phyloP scores from a whole-genome alignment of 2,329 filamentous ascomycete species.

The Emmonsiellopsis sp. region DNA sequence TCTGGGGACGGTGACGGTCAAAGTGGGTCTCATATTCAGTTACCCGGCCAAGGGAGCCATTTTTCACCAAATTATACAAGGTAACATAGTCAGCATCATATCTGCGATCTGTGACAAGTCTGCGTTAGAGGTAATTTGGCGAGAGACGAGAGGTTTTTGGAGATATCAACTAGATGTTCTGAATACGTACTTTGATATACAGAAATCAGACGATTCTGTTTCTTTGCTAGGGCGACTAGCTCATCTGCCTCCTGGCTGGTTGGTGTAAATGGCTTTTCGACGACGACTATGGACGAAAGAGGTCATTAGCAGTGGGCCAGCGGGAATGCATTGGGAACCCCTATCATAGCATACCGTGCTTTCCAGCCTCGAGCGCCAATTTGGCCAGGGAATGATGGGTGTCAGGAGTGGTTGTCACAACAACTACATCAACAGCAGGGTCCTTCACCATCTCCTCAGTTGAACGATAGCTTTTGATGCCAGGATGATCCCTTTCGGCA shows the following conservation, averaged over 20 bases:
- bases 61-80: slow-evolving; percentile 52
- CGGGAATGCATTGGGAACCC: background rate
- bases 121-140: slow-evolving; percentile 5
- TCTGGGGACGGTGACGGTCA: slow-evolving; percentile 59
- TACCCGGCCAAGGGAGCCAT: slow-evolving; percentile 57
- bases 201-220: slow-evolving; percentile 47
- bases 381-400: slow-evolving; percentile 60
- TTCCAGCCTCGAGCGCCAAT: slow-evolving; percentile 57
- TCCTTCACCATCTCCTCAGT: slow-evolving; percentile 58
- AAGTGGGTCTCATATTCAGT: slow-evolving; percentile 75
- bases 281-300: slow-evolving; percentile 47
- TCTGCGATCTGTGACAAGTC: slow-evolving; percentile 45
- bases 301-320: background rate
- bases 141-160: background rate
- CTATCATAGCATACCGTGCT: slow-evolving; percentile 45
- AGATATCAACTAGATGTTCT: background rate
- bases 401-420: slow-evolving; percentile 63
- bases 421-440: slow-evolving; percentile 56
- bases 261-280: slow-evolving; percentile 77
- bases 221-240: slow-evolving; percentile 49
- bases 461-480: slow-evolving; percentile 55
- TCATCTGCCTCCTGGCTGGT: slow-evolving; percentile 58
- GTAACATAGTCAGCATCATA: slow-evolving; percentile 73
- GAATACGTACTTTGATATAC: slow-evolving; percentile 55
- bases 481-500: slow-evolving; percentile 59